These are phyloP conservation scores for Stemphylium beticola DNA, from an alignment of 2,329 filamentous ascomycete genomes.

Conservation along the genomic window DNA sequence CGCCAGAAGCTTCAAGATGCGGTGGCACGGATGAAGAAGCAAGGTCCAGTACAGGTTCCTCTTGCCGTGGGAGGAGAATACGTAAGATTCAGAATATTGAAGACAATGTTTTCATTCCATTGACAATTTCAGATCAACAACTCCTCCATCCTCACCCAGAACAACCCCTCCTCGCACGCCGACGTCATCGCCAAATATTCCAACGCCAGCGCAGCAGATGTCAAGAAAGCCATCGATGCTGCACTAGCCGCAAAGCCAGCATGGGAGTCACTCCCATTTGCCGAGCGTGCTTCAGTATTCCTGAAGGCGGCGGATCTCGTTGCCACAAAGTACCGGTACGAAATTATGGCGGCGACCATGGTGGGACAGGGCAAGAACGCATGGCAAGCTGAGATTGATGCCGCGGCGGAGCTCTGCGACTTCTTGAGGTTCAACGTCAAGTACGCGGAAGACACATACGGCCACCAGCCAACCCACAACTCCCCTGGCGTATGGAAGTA, in stretches of 20 bases:
- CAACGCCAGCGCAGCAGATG: slow-evolving; percentile 76
- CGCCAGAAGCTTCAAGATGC: slow-evolving; percentile 77
- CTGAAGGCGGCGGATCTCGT: slow-evolving; percentile 94
- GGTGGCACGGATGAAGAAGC: slow-evolving; percentile 71
- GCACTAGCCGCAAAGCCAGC: slow-evolving; percentile 83
- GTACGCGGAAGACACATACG: slow-evolving; percentile 90
- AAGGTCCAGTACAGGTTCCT: slow-evolving; percentile 77
- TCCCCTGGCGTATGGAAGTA: slow-evolving; percentile 85
- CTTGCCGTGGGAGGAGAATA: slow-evolving; percentile 83
- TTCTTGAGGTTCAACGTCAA: slow-evolving; percentile 94
- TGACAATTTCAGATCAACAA: slow-evolving; percentile 65
- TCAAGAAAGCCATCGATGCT: slow-evolving; percentile 79
- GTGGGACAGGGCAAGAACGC: slow-evolving; percentile 97
- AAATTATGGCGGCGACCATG: slow-evolving; percentile 96
- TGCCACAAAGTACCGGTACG: slow-evolving; percentile 90
- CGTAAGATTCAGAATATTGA: slow-evolving; percentile 54
- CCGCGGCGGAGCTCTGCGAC: slow-evolving; percentile 89
- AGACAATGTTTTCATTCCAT: neutral
- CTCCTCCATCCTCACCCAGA: slow-evolving; percentile 70
- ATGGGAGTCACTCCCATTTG: slow-evolving; percentile 88
- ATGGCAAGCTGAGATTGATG: slow-evolving; percentile 98
- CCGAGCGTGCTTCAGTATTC: slow-evolving; percentile 90
- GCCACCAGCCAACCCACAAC: slow-evolving; percentile 84
- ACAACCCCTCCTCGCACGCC: slow-evolving; percentile 82
- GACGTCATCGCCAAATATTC: slow-evolving; percentile 82